Base-by-base conservation (phyloP, 2,329 filamentous ascomycete species). In the Rhynchosporium agropyri region DNA sequence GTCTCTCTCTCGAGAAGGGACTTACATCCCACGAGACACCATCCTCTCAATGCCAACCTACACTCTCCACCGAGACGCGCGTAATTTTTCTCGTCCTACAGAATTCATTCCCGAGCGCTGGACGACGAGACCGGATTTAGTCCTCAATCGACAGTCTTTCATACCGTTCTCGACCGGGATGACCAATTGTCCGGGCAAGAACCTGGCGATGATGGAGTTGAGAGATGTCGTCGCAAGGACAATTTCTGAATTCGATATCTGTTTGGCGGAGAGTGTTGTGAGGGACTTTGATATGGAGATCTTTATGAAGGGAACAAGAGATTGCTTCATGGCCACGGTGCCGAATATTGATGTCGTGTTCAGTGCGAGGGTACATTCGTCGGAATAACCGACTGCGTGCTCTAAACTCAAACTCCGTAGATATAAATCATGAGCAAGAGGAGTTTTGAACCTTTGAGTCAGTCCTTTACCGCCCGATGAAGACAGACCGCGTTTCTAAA, bases 21-120 rank as follows among this genome's bases (percentile, higher is more conserved):
- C 57, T 0, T 55, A 58, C 10, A 65, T 70, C 26, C 68, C 67
- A 1, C 51, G 42, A 7, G 43, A 60, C 36, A 65, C 63, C 0
- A 58, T 65, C 2, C 36, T 68, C 20, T 64, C 55, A 9, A 38
- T 67, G 46, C 61, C 53, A n/a, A 58, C 58, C 0, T 67, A 58
- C 53, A 50, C 55, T 2, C 38, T 69, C 15, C 64, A 68, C 42
- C 64, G 61, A 10, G 65, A 67, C 28, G 31, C 45, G 6, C 51
- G 65, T 12, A 64, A 67, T 53, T 69, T 64, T 28, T 40, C 61
- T 3, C 33, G 61, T 0, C 65, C 71, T 0, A 57, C 65, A 26
- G 56, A 68, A 2, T 76, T 76, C 54, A 68, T 76, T 12, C 74
- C 73, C 10, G 73, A 75, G 58, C 67, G 74, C 40, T 76, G 60